These are phyloP conservation scores for Microstroma glucosiphilum DNA, from an alignment of 1,284 basidiomycete species.

Conservation along the genomic window DNA sequence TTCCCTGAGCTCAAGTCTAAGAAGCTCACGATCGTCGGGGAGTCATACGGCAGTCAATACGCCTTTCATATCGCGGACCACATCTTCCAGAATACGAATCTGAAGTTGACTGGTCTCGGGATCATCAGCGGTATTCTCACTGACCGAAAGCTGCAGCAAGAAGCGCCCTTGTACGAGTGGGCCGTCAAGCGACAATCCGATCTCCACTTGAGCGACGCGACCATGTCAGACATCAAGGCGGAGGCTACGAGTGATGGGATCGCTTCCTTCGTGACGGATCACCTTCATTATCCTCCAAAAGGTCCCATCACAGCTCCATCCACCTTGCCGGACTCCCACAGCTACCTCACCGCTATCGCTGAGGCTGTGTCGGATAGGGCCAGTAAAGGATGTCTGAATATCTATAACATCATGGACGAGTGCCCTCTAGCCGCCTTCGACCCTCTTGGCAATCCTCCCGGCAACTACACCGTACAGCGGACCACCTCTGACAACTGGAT, in stretches of 20 bases:
- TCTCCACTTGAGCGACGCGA: constrained; percentile 17
- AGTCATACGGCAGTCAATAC: constrained; percentile 91
- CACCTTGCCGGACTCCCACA: constrained; percentile 14
- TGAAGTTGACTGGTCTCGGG: constrained; percentile 42
- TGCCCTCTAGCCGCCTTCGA: constrained; percentile 13
- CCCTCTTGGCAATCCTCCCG: constrained; percentile 22
- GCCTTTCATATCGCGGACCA: constrained; percentile 72
- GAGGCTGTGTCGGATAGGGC: not conserved
- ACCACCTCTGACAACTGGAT: constrained; percentile 18
- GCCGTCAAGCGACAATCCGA: constrained; percentile 10
- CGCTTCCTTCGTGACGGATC: constrained; percentile 27
- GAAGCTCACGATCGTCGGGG: constrained; percentile 34
- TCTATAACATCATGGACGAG: constrained; percentile 18
- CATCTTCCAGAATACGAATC: constrained; percentile 23
- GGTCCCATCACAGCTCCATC: constrained; percentile 16
- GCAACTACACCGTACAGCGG: constrained; percentile 5
- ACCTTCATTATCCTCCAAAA: constrained; percentile 40
- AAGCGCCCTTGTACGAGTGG: constrained; percentile 30
- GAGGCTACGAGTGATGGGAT: constrained; percentile 33
- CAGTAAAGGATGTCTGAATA: constrained; percentile 29
- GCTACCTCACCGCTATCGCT: constrained; percentile 2
- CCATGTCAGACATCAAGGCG: constrained; percentile 19
- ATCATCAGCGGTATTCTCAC: constrained; percentile 44
- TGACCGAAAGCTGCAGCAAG: constrained; percentile 22
- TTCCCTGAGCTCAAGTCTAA: constrained; percentile 28